A percentile compares a stretch with the other conserved stretches of the same genome.
Evolutionary conservation across 2,329 filamentous ascomycete genomes (phyloP).

Genomic region (Oidium heveae): DNA sequence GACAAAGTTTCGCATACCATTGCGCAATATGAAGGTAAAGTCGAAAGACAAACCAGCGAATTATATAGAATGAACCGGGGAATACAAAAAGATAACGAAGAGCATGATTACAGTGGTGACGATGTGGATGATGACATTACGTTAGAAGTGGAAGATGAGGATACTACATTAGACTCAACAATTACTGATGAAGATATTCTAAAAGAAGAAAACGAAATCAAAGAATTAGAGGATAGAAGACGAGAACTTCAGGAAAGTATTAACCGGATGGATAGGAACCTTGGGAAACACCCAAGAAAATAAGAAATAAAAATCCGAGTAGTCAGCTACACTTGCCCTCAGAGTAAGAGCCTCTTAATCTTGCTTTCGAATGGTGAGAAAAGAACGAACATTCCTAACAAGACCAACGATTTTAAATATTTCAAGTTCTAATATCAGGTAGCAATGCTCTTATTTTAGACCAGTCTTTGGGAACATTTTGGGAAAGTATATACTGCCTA

Average conservation of each 20-base stretch:
- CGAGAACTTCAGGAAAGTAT: constrained; percentile 34
- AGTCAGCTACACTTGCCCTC: background rate
- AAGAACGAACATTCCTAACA: no score
- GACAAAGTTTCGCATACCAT: constrained; percentile 47
- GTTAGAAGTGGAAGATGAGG: constrained; percentile 21
- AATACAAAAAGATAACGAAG: constrained; percentile 10
- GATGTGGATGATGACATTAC: constrained; percentile 28
- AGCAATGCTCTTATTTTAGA: no score
- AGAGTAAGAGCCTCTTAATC: no score
- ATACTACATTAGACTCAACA: constrained; percentile 16
- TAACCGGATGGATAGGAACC: constrained; percentile 40
- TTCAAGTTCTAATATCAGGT: no score
- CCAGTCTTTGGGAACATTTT: no score
- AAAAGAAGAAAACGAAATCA: constrained; percentile 41
- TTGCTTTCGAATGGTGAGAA: no score
- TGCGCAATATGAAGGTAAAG: constrained; percentile 54
- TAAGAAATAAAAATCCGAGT: background rate
- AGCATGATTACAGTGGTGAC: constrained; percentile 20
- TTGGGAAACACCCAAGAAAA: constrained; percentile 26
- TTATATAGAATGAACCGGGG: constrained; percentile 49
- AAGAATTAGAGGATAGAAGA: constrained; percentile 37
- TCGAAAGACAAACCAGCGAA: constrained; percentile 50
- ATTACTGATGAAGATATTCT: constrained; percentile 44
- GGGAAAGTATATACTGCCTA: no score
- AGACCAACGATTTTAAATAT: no score